phyloP scores from a whole-genome alignment of 352 stramenopile species.

The Halophytophthora batemanensis region DNA sequence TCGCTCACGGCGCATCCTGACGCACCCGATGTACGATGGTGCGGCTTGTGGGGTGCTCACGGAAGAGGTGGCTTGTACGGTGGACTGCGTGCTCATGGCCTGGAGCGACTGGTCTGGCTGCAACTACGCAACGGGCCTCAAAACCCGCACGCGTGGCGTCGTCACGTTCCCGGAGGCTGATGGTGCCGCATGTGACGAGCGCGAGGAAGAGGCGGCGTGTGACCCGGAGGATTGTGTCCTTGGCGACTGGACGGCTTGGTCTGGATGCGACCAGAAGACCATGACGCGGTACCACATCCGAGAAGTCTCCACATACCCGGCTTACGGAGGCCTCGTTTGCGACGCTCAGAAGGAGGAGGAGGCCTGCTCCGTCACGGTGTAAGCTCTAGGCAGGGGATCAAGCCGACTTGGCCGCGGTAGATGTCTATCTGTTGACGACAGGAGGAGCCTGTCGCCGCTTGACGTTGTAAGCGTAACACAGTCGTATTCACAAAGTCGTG shows the following conservation, averaged over 20 bases:
- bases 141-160: constrained; percentile 33
- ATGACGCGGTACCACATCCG: constrained; percentile 29
- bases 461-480: no score
- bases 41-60: constrained; percentile 18
- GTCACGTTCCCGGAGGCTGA: constrained; percentile 24
- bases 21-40: constrained; percentile 33
- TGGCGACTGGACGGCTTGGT: constrained; percentile 45
- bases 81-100: constrained; percentile 45
- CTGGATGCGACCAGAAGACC: constrained; percentile 47
- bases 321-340: constrained; percentile 34
- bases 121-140: constrained; percentile 38
- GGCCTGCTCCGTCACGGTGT: constrained; percentile 15
- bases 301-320: constrained; percentile 25
- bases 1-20: constrained; percentile 21
- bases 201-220: constrained; percentile 25
- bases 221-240: constrained; percentile 44
- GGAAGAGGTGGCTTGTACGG: constrained; percentile 28
- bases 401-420: neutral
- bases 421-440: neutral
- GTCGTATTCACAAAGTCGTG: no score
- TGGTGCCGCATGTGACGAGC: constrained; percentile 22
- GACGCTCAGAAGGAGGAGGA: constrained; percentile 23
- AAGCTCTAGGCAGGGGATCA: neutral
- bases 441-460: no score
- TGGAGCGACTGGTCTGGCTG: constrained; percentile 51